Conservation (phyloP, 1,284 basidiomycete species). For the Moesziomyces sp. region DNA sequence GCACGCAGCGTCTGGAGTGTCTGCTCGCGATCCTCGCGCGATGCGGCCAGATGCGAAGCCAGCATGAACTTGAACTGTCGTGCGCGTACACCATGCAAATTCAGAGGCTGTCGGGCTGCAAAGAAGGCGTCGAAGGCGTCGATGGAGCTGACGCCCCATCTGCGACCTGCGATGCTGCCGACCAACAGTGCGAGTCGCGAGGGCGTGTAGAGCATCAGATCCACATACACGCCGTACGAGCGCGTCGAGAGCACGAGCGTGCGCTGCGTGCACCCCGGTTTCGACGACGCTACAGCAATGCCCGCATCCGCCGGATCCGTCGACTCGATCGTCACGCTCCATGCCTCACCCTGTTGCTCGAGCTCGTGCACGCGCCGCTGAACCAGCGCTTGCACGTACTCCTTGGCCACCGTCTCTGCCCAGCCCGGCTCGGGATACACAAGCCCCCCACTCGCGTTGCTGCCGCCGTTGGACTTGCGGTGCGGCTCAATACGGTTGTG, state of each 20-base stretch:
- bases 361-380: conserved; percentile 14
- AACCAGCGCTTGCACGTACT: conserved; percentile 6
- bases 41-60: conserved; percentile 4
- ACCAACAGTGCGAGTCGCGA: conserved; percentile 69
- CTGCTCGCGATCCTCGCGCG: conserved; percentile 61
- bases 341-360: conserved; percentile 4
- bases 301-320: conserved; percentile 34
- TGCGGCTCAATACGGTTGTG: conserved; percentile 46
- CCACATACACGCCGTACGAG: conserved; percentile 73
- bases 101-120: conserved; percentile 5
- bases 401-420: conserved; percentile 22
- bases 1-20: conserved; percentile 67
- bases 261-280: background rate
- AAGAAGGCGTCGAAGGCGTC: conserved; percentile 70
- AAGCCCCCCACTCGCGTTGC: conserved; percentile 11
- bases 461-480: conserved; percentile 1
- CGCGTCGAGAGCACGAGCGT: conserved; percentile 69
- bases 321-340: conserved; percentile 14
- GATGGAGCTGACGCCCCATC: conserved; percentile 67
- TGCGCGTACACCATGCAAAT: conserved; percentile 3
- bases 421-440: conserved; percentile 27
- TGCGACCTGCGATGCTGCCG: conserved; percentile 47
- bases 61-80: conserved; percentile 35
- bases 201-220: conserved; percentile 72
- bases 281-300: background rate